Conservation (phyloP, 345 rosid species). For the Litchi chinensis region DNA sequence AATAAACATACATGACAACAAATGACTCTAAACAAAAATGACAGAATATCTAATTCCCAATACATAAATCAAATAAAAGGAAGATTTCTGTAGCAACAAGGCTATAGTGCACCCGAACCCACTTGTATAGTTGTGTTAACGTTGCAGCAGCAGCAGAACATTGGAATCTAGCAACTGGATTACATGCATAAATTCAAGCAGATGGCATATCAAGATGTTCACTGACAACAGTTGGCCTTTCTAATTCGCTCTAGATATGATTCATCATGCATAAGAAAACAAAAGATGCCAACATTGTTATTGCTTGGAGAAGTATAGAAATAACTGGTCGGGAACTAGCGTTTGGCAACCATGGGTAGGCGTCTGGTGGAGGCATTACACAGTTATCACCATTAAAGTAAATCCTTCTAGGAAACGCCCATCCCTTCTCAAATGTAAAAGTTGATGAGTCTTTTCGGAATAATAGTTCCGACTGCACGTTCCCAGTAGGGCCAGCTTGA, state of each 20-base stretch:
- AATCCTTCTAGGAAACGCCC: constrained; percentile 89
- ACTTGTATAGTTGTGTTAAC: constrained; percentile 3
- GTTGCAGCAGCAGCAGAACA: constrained; percentile 16
- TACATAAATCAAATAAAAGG: constrained; percentile 17
- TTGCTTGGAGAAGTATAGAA: constrained; percentile 30
- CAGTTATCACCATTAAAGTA: constrained; percentile 94
- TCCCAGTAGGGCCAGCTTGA: constrained; percentile 83
- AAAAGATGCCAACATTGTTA: constrained; percentile 28
- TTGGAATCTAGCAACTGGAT: constrained; percentile 7
- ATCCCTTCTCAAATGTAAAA: constrained; percentile 86
- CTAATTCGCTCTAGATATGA: constrained; percentile 8
- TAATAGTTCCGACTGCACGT: constrained; percentile 85
- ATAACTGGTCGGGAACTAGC: constrained; percentile 35
- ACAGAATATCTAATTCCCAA: constrained; percentile 17
- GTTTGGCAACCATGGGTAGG: constrained; percentile 86
- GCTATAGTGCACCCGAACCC: constrained; percentile 27
- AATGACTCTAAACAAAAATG: constrained; percentile 16
- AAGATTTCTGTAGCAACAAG: constrained; percentile 14
- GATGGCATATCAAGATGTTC: constrained; percentile 3
- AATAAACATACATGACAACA: constrained; percentile 17
- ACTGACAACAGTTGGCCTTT: constrained; percentile 20
- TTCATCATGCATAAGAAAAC: constrained; percentile 39
- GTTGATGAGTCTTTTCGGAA: constrained; percentile 70
- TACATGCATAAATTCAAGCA: constrained; percentile 1
- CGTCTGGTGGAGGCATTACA: constrained; percentile 92